Conservation (phyloP, 306 rosid species). For the Erythrophleum fordii region DNA sequence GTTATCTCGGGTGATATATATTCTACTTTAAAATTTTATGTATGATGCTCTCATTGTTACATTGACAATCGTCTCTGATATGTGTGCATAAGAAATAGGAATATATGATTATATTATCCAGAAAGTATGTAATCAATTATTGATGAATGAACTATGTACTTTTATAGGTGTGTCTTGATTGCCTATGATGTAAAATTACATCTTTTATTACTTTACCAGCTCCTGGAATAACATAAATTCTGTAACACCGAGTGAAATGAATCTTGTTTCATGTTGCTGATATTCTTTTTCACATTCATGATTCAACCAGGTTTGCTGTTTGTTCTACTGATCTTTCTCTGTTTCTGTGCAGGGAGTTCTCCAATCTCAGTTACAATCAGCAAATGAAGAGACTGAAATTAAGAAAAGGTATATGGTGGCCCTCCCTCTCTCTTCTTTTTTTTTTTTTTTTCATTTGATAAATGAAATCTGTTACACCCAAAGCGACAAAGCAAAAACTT, state of each 20-base stretch:
- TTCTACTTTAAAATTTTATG: neutral
- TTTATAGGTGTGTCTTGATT: neutral
- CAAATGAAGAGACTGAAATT: slow-evolving; percentile 78
- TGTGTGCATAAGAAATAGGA: slow-evolving; percentile 16
- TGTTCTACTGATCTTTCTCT: slow-evolving; percentile 33
- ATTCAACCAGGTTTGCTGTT: slow-evolving; percentile 21
- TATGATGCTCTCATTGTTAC: neutral
- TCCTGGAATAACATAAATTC: slow-evolving; percentile 17
- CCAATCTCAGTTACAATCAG: slow-evolving; percentile 78
- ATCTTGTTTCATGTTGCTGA: slow-evolving; percentile 14
- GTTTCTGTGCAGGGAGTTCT: slow-evolving; percentile 73
- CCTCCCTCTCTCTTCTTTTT: slow-evolving; percentile 3
- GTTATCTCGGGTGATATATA: neutral
- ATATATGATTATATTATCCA: slow-evolving; percentile 14
- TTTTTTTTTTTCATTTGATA: neutral
- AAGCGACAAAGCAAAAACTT: neutral
- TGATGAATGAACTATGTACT: slow-evolving; percentile 11
- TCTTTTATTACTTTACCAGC: slow-evolving; percentile 7
- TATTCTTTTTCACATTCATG: slow-evolving; percentile 17
- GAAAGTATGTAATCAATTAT: slow-evolving; percentile 12
- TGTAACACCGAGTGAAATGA: slow-evolving; percentile 13
- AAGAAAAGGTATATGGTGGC: slow-evolving; percentile 70
- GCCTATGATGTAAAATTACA: slow-evolving; percentile 12
- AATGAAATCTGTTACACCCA: neutral
- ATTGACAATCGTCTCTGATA: slow-evolving; percentile 17